Base-by-base conservation (phyloP, 306 rosid genomes). In the Inga oerstediana region DNA sequence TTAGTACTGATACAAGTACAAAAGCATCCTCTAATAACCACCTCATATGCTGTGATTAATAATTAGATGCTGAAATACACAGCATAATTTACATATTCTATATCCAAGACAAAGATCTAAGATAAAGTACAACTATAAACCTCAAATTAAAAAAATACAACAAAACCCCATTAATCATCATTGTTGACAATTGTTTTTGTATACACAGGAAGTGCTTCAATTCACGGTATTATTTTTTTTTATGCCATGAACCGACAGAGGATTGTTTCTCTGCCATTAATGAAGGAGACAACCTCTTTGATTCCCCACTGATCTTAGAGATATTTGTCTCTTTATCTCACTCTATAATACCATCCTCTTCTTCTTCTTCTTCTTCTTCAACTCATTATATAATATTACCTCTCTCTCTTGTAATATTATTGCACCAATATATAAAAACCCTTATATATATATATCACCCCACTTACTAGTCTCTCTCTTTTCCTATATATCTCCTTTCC, bases 261-360 rank as follows among this genome's bases (percentile, higher is more conserved):
- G 79, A 86, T 89, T 90, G 89, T 70, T 86, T 82, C 83, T 88
- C 85, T 93, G 94, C 95, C 95, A 86, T 88, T 89, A 92, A 78
- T 92, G 90, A 87, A 89, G 94, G 90, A 85, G 97, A 91, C 98
- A 95, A 85, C 75, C 75, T 86, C 87, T 87, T 89, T 65, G 90
- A 92, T 91, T 89, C 97, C 88, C 87, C 86, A 86, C 87, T 90
- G 93, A 93, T 91, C 86, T 86, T 89, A 92, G 92, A 85, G 90
- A 87, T 72, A 86, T 91, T 82, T 67, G 46, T 92, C 89, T 79
- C 79, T 78, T 83, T 87, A 86, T 82, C 86, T 80, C 80, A 58
- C 81, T 84, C 81, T 71, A 79, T 72, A 13, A n/a, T 37, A 80
- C 78, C 82, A 64, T 82, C 80, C 49, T 6, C 56, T 4, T 14